These are phyloP conservation scores for Yarrowia yakushimensis DNA, from an alignment of 805 yeast genomes.

Conservation along the genomic window DNA sequence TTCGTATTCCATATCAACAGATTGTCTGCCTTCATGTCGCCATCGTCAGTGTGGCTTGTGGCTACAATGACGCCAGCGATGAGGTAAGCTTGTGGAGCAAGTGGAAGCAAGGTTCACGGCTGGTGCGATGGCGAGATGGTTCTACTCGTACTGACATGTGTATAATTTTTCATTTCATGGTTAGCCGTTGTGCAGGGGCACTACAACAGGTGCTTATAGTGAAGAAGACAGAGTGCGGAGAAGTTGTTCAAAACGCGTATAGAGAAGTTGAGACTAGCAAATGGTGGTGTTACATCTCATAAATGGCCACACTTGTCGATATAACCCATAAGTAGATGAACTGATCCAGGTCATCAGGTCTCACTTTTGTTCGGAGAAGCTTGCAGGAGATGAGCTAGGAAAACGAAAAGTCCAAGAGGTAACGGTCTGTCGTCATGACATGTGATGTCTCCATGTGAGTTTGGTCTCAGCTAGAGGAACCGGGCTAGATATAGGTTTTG, in stretches of 20 bases:
- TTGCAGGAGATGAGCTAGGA: neutral
- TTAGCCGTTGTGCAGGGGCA: no score
- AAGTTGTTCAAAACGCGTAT: no score
- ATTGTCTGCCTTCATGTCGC: neutral
- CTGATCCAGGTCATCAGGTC: neutral
- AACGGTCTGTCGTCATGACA: neutral
- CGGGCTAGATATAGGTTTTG: no score
- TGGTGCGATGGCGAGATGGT: neutral
- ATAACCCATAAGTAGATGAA: no score
- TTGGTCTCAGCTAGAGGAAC: neutral
- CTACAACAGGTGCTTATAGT: no score
- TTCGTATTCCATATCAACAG: no score
- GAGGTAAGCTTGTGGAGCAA: neutral
- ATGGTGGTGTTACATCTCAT: neutral
- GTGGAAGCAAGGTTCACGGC: slow-evolving; percentile 9
- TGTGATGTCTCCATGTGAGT: neutral
- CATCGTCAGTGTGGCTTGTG: slow-evolving; percentile 1
- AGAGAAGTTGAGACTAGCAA: neutral
- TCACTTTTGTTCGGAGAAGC: neutral
- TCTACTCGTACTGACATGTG: neutral
- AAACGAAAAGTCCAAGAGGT: neutral
- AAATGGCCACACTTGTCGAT: neutral
- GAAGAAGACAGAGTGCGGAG: no score
- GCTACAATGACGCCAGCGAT: neutral
- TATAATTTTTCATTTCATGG: no score